Evolutionary conservation across 768 basidiomycete genomes (phyloP).

Genomic region (Lactifluus subvellereus): DNA sequence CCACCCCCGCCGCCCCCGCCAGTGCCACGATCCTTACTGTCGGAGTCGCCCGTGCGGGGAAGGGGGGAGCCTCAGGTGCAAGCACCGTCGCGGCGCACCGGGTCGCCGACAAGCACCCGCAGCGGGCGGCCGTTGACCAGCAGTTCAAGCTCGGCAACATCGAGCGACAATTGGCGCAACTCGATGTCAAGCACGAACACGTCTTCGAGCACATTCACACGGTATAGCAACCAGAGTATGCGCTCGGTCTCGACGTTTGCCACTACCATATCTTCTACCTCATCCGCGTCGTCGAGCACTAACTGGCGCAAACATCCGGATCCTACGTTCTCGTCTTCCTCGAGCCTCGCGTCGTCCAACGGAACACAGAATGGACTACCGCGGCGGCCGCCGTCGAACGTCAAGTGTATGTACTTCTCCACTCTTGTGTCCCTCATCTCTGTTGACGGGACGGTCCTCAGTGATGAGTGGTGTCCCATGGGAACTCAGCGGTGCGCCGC

Average conservation of each 20-base stretch:
- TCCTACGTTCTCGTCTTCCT: neutral
- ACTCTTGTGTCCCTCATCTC: constrained; percentile 9
- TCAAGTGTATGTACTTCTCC: constrained; percentile 62
- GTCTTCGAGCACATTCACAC: constrained; percentile 67
- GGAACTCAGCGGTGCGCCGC: constrained; percentile 65
- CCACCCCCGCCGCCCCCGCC: neutral
- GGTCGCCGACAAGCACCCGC: constrained; percentile 54
- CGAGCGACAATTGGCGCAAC: constrained; percentile 77
- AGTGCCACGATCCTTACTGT: neutral
- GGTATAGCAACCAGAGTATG: constrained; percentile 64
- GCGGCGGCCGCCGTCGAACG: constrained; percentile 41
- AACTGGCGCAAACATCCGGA: constrained; percentile 53
- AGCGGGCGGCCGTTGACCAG: constrained; percentile 48
- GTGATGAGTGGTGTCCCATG: constrained; percentile 76
- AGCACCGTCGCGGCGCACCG: constrained; percentile 24
- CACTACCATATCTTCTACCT: constrained; percentile 74
- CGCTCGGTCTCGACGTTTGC: constrained; percentile 76
- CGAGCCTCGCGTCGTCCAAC: constrained; percentile 10
- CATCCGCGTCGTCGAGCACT: constrained; percentile 50
- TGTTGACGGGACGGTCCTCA: constrained; percentile 27
- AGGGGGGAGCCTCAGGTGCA: neutral
- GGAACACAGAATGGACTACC: constrained; percentile 6
- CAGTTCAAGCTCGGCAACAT: constrained; percentile 56
- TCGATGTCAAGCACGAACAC: constrained; percentile 68
- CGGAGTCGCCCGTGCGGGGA: neutral